Percentiles rank a stretch among this genome's conserved stretches.
Conservation (phyloP, 129 eudicot genomes). For the Chrysanthemum seticuspe region DNA sequence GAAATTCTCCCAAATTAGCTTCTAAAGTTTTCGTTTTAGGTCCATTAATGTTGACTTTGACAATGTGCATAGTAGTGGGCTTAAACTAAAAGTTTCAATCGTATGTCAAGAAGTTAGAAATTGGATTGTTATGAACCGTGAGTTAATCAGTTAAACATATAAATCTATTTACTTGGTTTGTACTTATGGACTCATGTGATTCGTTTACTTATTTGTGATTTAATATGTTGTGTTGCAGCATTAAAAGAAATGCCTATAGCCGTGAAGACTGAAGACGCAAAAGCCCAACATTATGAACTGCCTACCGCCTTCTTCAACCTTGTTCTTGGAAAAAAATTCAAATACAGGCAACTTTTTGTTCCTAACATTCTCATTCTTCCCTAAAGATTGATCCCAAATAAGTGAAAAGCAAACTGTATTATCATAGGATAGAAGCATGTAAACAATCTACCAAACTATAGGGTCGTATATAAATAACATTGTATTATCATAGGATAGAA, state of each 20-base stretch:
- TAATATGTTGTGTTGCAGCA: conserved; percentile 50
- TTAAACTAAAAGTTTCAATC: background rate
- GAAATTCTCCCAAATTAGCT: background rate
- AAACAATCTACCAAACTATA: background rate
- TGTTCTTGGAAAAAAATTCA: conserved; percentile 85
- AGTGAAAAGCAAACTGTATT: background rate
- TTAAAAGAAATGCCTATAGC: conserved; percentile 89
- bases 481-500: no score
- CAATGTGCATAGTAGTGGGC: background rate
- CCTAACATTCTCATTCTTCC: background rate
- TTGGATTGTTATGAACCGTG: background rate
- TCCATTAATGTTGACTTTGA: background rate
- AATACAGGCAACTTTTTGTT: conserved; percentile 62
- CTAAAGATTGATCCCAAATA: background rate
- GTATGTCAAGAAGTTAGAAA: background rate
- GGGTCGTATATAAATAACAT: no score
- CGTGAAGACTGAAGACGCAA: conserved; percentile 73
- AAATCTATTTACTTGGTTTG: background rate
- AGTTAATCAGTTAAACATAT: background rate
- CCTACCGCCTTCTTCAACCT: conserved; percentile 97
- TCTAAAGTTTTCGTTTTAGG: background rate
- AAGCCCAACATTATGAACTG: conserved; percentile 87
- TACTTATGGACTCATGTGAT: background rate
- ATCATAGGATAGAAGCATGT: background rate
- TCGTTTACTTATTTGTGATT: background rate